phyloP scores from a whole-genome alignment of 768 basidiomycete species.

The Amyloporia xantha region DNA sequence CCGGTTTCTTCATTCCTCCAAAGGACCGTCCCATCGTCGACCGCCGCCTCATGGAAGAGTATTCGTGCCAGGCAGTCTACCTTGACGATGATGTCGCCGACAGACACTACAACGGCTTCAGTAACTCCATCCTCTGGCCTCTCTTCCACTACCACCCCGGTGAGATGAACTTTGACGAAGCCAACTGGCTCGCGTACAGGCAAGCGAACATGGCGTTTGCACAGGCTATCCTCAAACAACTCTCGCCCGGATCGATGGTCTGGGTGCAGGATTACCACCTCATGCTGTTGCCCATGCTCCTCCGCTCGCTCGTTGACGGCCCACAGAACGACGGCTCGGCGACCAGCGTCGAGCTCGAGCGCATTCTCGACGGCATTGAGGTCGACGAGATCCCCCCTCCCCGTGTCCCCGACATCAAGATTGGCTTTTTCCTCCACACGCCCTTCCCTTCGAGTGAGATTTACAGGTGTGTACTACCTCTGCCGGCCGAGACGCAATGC shows the following conservation, averaged over 20 bases:
- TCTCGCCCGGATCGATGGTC: slow-evolving; percentile 86
- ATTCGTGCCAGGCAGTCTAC: slow-evolving; percentile 96
- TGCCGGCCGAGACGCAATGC: not conserved
- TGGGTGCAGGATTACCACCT: slow-evolving; percentile 99
- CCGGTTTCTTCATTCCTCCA: slow-evolving; percentile 87
- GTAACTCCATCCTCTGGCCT: slow-evolving; percentile 99
- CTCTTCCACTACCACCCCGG: slow-evolving; percentile 99
- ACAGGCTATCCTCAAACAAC: slow-evolving; percentile 73
- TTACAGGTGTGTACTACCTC: slow-evolving; percentile 60
- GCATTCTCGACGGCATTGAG: slow-evolving; percentile 68
- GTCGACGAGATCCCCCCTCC: slow-evolving; percentile 35
- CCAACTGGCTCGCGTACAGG: slow-evolving; percentile 96
- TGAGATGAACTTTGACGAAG: slow-evolving; percentile 99
- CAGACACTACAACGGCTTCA: slow-evolving; percentile 96
- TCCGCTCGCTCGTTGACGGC: slow-evolving; percentile 86
- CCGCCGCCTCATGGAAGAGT: slow-evolving; percentile 88
- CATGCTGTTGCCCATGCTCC: slow-evolving; percentile 94
- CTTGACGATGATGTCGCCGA: slow-evolving; percentile 98
- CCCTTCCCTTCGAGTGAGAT: slow-evolving; percentile 98
- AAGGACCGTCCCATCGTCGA: slow-evolving; percentile 91
- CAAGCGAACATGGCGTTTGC: slow-evolving; percentile 96
- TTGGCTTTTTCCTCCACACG: slow-evolving; percentile 98
- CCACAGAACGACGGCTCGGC: slow-evolving; percentile 47
- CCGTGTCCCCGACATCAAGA: slow-evolving; percentile 69
- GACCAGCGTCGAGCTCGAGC: slow-evolving; percentile 53